Conservation (phyloP, 1,284 basidiomycete species). For the Earliella scabrosa region DNA sequence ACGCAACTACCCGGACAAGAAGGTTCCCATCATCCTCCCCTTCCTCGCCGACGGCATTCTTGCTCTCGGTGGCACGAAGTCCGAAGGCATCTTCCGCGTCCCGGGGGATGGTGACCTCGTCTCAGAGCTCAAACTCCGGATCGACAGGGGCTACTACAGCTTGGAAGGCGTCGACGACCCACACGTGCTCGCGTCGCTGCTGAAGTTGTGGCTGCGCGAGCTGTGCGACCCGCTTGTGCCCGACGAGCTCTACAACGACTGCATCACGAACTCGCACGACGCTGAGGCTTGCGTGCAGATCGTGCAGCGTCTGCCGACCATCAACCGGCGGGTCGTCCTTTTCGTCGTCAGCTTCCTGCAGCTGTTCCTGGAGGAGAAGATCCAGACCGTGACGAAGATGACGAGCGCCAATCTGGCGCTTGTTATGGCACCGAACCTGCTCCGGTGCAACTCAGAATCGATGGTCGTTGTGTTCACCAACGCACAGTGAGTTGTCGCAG, state of each 20-base stretch:
- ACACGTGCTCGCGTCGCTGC: constrained; percentile 83
- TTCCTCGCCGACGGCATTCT: constrained; percentile 92
- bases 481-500: constrained; percentile 64
- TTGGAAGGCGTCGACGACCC: constrained; percentile 88
- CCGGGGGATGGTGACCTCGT: constrained; percentile 88
- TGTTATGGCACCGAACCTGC: constrained; percentile 88
- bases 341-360: constrained; percentile 91
- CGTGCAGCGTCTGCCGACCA: constrained; percentile 76
- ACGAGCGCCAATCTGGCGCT: constrained; percentile 78
- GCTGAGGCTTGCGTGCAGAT: constrained; percentile 74
- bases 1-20: constrained; percentile 80
- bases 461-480: constrained; percentile 89
- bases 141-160: constrained; percentile 90
- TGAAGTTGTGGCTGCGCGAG: constrained; percentile 93
- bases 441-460: constrained; percentile 82
- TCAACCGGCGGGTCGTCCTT: constrained; percentile 82
- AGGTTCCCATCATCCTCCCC: constrained; percentile 89
- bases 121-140: constrained; percentile 83
- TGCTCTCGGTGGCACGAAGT: constrained; percentile 80
- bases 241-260: constrained; percentile 86
- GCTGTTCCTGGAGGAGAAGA: constrained; percentile 79
- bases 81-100: constrained; percentile 90
- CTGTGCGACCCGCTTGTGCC: constrained; percentile 88
- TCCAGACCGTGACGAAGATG: constrained; percentile 83
- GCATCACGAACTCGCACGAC: constrained; percentile 71